Evolutionary conservation across 2,329 filamentous ascomycete genomes (phyloP).

Genomic region (Hawksworthiomyces lignivorus): DNA sequence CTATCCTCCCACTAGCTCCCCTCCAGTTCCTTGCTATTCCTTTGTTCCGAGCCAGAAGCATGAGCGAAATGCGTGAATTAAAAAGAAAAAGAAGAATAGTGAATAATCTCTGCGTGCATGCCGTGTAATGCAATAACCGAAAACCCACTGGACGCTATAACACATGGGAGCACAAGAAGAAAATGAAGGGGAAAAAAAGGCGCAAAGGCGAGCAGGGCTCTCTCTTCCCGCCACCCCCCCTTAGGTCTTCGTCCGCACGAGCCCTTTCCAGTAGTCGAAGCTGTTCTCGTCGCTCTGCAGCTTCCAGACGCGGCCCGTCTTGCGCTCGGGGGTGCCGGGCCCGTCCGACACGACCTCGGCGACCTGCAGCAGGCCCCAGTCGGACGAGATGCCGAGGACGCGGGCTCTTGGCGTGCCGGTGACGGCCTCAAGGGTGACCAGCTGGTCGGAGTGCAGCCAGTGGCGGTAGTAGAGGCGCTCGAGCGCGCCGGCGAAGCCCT

Average conservation of each 20-base stretch:
- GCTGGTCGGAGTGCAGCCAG: constrained; percentile 77
- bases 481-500: constrained; percentile 66
- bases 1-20: no score
- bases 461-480: constrained; percentile 70
- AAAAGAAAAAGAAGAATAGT: no score
- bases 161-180: no score
- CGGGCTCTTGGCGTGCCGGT: constrained; percentile 60
- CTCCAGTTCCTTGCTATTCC: no score
- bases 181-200: background rate
- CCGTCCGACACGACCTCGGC: constrained; percentile 67
- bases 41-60: no score
- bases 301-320: constrained; percentile 71
- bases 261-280: constrained; percentile 91
- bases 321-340: constrained; percentile 39
- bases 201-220: background rate
- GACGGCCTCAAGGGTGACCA: constrained; percentile 69
- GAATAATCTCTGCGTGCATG: no score
- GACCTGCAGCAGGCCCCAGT: constrained; percentile 80
- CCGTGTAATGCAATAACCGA: background rate
- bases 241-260: constrained; percentile 74
- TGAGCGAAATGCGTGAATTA: no score
- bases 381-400: constrained; percentile 81
- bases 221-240: constrained; percentile 1
- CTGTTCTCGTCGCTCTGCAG: constrained; percentile 96
- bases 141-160: no score